Evolutionary conservation across 108 stramenopile species (phyloP).

Genomic region (Nitzschia sp.): DNA sequence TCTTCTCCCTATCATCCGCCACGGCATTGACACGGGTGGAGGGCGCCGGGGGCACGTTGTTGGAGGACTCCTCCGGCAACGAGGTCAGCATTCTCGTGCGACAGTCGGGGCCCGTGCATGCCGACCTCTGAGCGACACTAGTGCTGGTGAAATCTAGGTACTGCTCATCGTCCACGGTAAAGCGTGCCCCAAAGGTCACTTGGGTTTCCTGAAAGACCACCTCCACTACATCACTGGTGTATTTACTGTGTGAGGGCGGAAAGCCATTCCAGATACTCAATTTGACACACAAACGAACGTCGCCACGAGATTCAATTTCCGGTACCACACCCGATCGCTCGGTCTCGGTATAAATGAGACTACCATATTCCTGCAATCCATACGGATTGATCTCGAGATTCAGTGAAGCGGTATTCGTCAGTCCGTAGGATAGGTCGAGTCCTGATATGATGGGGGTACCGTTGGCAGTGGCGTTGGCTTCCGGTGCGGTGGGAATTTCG

Average conservation of each 20-base stretch:
- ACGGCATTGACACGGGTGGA: neutral
- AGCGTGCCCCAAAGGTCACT: neutral
- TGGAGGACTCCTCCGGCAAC: too few species aligned
- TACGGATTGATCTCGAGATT: slow-evolving; percentile 2
- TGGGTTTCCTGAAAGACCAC: neutral
- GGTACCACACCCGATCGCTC: neutral
- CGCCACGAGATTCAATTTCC: neutral
- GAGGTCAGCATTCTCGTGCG: too few species aligned
- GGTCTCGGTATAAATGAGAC: slow-evolving; percentile 5
- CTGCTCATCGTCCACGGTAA: neutral
- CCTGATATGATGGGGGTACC: neutral
- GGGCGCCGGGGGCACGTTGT: neutral
- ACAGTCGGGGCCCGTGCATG: neutral
- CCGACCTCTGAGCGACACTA: neutral
- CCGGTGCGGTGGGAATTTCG: neutral
- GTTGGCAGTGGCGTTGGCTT: neutral
- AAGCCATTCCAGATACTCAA: slow-evolving; percentile 3
- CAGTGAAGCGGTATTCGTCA: neutral
- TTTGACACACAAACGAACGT: neutral
- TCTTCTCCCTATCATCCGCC: neutral
- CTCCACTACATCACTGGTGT: neutral
- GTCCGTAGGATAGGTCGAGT: neutral
- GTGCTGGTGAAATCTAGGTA: neutral
- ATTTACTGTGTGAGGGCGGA: neutral
- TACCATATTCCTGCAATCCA: neutral